Conservation (phyloP, 2,329 filamentous ascomycete genomes). For the Ophiocordyceps camponoti-rufipedis region DNA sequence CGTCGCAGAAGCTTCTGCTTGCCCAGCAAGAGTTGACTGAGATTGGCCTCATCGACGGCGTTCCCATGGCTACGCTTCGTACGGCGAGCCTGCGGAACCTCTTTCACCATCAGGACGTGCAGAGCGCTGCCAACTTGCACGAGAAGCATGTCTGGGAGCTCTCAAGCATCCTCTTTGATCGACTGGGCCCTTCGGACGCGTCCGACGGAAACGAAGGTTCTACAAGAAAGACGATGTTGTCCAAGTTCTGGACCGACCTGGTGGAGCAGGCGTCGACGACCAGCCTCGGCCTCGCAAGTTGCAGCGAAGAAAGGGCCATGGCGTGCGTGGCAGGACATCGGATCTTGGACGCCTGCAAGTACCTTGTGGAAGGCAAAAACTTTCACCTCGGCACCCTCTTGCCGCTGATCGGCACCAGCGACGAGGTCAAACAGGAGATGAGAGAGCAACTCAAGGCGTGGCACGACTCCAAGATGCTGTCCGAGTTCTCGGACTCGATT, state of each 20-base stretch:
- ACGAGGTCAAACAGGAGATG: slow-evolving; percentile 55
- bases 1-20: slow-evolving; percentile 33
- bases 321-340: slow-evolving; percentile 63
- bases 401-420: slow-evolving; percentile 60
- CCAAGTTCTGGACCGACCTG: slow-evolving; percentile 45
- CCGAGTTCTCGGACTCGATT: slow-evolving; percentile 71
- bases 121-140: slow-evolving; percentile 29
- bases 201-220: slow-evolving; percentile 17
- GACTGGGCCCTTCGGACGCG: slow-evolving; percentile 24
- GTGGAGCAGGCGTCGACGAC: slow-evolving; percentile 40
- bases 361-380: slow-evolving; percentile 57
- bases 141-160: slow-evolving; percentile 74
- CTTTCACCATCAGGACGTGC: slow-evolving; percentile 22
- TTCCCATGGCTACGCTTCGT: slow-evolving; percentile 39
- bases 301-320: slow-evolving; percentile 68
- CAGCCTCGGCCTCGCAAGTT: slow-evolving; percentile 37
- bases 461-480: slow-evolving; percentile 65
- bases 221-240: slow-evolving; percentile 44
- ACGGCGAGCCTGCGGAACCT: slow-evolving; percentile 15
- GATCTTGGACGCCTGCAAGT: slow-evolving; percentile 65
- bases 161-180: slow-evolving; percentile 72
- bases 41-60: slow-evolving; percentile 32
- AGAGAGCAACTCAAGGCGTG: slow-evolving; percentile 66
- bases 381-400: slow-evolving; percentile 73
- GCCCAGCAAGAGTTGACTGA: slow-evolving; percentile 37